Percentiles rank a stretch among this genome's conserved stretches.
These are phyloP conservation scores for Rozella allomycis DNA, from an alignment of 371 early-diverging fungal species.

Conservation along the genomic window DNA sequence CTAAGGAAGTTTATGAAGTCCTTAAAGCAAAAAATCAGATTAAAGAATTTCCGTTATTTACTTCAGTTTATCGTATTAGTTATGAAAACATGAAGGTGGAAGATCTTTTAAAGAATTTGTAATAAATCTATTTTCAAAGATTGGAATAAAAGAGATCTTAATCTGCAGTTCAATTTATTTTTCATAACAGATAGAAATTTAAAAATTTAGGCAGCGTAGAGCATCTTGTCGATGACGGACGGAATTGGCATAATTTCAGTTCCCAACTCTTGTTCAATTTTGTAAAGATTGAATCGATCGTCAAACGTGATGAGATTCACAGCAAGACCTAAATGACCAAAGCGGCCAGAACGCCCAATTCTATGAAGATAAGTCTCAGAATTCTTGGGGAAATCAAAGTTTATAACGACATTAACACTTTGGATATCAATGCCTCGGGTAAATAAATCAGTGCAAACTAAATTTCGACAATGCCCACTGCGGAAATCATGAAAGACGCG, in stretches of 20 bases:
- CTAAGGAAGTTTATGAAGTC: constrained; percentile 65
- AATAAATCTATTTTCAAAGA: too few relatives aligned
- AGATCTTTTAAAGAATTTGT: too few relatives aligned
- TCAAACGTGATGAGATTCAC: constrained; percentile 94
- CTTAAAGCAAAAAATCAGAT: constrained; percentile 33
- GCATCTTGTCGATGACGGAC: constrained; percentile 66
- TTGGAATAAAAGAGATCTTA: too few relatives aligned
- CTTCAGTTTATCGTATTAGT: constrained; percentile 63
- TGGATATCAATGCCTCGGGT: constrained; percentile 99
- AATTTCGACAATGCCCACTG: constrained; percentile 79
- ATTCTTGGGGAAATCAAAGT: constrained; percentile 98
- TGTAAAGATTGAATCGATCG: constrained; percentile 80
- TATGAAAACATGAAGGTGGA: constrained; percentile 38
- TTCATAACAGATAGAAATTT: not conserved
- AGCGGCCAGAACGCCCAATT: constrained; percentile 89
- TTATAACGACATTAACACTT: constrained; percentile 97
- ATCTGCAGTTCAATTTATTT: too few relatives aligned
- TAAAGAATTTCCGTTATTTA: constrained; percentile 59
- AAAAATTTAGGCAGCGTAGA: constrained; percentile 23
- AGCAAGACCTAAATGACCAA: constrained; percentile 90
- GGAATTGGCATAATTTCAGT: constrained; percentile 93
- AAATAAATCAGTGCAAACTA: constrained; percentile 85
- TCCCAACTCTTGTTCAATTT: constrained; percentile 88
- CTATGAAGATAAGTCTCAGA: constrained; percentile 98
- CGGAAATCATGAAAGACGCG: constrained; percentile 96